Conservation (phyloP, 192 early-diverging fungal genomes). For the Lobulomyces angularis region DNA sequence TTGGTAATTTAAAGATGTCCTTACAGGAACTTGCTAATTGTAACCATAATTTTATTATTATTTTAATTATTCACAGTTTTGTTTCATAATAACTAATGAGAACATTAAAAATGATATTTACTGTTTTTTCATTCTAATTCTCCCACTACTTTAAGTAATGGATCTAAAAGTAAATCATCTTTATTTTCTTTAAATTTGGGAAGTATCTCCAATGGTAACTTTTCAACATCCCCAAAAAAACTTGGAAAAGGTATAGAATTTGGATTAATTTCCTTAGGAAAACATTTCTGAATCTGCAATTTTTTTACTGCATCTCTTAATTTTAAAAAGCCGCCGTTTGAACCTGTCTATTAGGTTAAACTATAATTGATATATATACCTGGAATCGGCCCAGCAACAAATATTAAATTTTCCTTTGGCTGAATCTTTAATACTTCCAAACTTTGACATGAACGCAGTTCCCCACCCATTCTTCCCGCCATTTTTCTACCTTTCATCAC, state of each 20-base stretch:
- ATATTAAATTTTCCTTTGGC: slow-evolving; percentile 78
- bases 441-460: slow-evolving; percentile 65
- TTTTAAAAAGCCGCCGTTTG: slow-evolving; percentile 70
- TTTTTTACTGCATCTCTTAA: slow-evolving; percentile 79
- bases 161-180: too few relatives aligned
- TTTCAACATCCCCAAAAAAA: slow-evolving; percentile 17
- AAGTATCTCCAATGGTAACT: slow-evolving; percentile 23
- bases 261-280: slow-evolving; percentile 23
- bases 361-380: too few relatives aligned
- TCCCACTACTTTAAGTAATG: too few relatives aligned
- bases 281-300: slow-evolving; percentile 19
- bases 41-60: too few relatives aligned
- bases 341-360: too few relatives aligned
- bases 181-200: too few relatives aligned
- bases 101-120: too few relatives aligned
- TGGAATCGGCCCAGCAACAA: slow-evolving; percentile 85
- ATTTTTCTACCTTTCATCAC: slow-evolving; percentile 97
- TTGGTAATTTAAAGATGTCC: too few relatives aligned
- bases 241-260: slow-evolving; percentile 34
- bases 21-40: too few relatives aligned
- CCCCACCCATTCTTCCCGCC: slow-evolving; percentile 89
- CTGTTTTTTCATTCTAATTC: too few relatives aligned
- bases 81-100: too few relatives aligned
- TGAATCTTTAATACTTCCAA: slow-evolving; percentile 74
- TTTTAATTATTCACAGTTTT: too few relatives aligned